These are phyloP conservation scores for Pleurostoma richardsiae DNA, from an alignment of 2,329 filamentous ascomycete genomes.

Conservation along the genomic window DNA sequence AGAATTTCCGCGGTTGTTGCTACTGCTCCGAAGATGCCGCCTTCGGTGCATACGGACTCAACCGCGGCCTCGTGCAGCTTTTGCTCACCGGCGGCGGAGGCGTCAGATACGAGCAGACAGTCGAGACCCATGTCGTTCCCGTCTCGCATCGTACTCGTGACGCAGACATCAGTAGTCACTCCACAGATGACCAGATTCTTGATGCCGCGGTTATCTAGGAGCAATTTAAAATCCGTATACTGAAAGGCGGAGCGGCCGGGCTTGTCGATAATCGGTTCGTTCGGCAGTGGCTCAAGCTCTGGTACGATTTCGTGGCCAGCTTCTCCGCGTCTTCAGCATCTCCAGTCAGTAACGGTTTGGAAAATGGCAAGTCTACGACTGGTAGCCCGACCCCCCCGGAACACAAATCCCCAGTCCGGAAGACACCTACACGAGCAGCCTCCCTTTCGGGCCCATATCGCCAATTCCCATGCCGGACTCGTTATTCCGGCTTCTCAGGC, in stretches of 20 bases:
- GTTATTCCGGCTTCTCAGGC: constrained; percentile 46
- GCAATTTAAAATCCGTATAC: constrained; percentile 28
- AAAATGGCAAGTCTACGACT: too few species aligned
- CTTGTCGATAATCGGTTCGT: constrained; percentile 25
- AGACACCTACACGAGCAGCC: constrained; percentile 37
- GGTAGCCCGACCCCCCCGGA: too few species aligned
- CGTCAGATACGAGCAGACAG: constrained; percentile 18
- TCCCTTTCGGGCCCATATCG: constrained; percentile 48
- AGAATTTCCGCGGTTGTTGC: constrained; percentile 7
- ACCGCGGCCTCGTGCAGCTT: constrained; percentile 19
- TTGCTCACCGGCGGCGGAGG: constrained; percentile 18
- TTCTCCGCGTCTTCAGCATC: constrained; percentile 36
- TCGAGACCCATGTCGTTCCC: constrained; percentile 14
- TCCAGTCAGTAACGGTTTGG: too few species aligned
- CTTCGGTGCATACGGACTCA: constrained; percentile 21
- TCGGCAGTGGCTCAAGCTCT: constrained; percentile 21
- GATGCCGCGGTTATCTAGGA: constrained; percentile 22
- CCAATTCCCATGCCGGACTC: constrained; percentile 42
- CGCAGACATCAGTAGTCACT: constrained; percentile 29
- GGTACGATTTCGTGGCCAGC: constrained; percentile 51
- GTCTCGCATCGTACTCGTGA: constrained; percentile 25
- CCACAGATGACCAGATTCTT: constrained; percentile 23
- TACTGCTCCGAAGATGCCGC: constrained; percentile 27
- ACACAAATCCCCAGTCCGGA: too few species aligned
- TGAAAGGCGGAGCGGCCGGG: constrained; percentile 25